Evolutionary conservation across 495 filamentous ascomycete genomes (phyloP).

Genomic region (Aspergillus wentii): DNA sequence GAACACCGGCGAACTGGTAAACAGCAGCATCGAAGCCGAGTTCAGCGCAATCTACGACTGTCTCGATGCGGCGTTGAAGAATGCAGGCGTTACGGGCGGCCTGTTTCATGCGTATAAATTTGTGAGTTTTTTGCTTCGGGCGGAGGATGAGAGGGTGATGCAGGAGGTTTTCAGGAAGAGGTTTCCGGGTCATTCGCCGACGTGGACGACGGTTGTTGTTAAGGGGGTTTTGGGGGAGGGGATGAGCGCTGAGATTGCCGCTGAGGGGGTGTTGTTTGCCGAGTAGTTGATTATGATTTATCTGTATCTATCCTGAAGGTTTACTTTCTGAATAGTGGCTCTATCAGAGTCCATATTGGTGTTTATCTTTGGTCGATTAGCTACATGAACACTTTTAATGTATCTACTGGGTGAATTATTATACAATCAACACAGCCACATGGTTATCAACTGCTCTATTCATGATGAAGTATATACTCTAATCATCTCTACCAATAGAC

Average conservation of each 20-base stretch:
- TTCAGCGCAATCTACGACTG: conserved; percentile 8
- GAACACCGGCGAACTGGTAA: conserved; percentile 1
- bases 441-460: too few species aligned
- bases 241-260: conserved; percentile 6
- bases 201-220: conserved; percentile 7
- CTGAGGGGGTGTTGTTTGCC: conserved; percentile 6
- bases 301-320: too few species aligned
- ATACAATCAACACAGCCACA: conserved; percentile 1
- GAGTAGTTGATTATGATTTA: too few species aligned
- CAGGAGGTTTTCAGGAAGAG: conserved; percentile 1
- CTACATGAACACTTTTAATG: too few species aligned
- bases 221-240: conserved; percentile 1
- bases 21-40: conserved; percentile 1
- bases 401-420: too few species aligned
- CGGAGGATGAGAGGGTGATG: conserved; percentile 6
- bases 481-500: too few species aligned
- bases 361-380: too few species aligned
- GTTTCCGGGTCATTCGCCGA: conserved; percentile 4
- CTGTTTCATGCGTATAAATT: conserved; percentile 2
- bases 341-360: too few species aligned
- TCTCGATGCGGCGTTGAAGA: conserved; percentile 6
- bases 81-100: conserved; percentile 1
- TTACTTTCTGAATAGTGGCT: too few species aligned
- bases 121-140: not conserved
- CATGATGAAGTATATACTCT: too few species aligned